These are phyloP conservation scores for Irpex lacteus DNA, from an alignment of 1,284 basidiomycete genomes.

Conservation along the genomic window DNA sequence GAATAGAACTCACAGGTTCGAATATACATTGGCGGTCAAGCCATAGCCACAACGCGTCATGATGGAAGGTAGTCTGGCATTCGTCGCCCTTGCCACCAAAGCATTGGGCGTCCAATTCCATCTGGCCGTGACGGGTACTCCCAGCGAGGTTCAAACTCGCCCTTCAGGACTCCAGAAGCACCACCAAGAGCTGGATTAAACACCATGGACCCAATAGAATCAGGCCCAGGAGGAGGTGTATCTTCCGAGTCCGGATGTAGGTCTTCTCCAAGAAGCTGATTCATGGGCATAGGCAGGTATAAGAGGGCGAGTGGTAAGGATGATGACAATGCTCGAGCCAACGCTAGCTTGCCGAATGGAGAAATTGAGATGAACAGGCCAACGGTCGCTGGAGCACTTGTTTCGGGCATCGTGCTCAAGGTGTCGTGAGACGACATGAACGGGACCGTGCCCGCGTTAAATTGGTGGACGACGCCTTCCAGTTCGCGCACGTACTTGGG, in stretches of 20 bases:
- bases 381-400: slow-evolving; percentile 33
- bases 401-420: neutral
- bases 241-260: neutral
- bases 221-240: neutral
- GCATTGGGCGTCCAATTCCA: slow-evolving; percentile 42
- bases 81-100: slow-evolving; percentile 50
- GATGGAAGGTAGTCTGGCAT: slow-evolving; percentile 22
- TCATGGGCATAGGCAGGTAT: slow-evolving; percentile 55
- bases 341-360: slow-evolving; percentile 66
- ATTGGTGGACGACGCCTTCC: slow-evolving; percentile 72
- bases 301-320: slow-evolving; percentile 74
- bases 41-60: neutral
- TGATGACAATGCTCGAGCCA: slow-evolving; percentile 68
- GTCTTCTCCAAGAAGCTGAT: slow-evolving; percentile 5
- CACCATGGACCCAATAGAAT: slow-evolving; percentile 44
- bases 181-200: slow-evolving; percentile 66
- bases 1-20: too few relatives aligned
- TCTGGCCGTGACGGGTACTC: slow-evolving; percentile 40
- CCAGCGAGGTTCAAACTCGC: slow-evolving; percentile 65
- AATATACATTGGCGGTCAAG: neutral
- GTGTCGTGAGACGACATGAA: neutral
- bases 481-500: slow-evolving; percentile 84
- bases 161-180: slow-evolving; percentile 49
- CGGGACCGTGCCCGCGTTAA: slow-evolving; percentile 7
- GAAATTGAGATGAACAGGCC: slow-evolving; percentile 78